Evolutionary conservation across 169 alveolate species (phyloP), one percentile per base, ranked within the genome.

Genomic region (Eimeria mitis): DNA sequence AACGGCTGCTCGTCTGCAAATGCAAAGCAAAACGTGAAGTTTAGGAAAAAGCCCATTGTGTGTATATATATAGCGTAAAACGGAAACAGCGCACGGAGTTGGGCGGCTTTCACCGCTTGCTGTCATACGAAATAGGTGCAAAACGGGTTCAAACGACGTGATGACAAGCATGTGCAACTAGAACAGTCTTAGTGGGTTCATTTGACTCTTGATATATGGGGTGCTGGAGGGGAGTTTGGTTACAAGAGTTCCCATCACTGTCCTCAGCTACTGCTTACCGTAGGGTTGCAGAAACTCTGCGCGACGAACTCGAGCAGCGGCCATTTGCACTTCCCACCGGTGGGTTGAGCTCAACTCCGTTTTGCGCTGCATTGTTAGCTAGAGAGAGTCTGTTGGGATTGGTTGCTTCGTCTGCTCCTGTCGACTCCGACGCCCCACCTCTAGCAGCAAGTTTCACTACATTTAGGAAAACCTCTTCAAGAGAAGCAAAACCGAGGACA

Each of bases 381-480:
- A 19, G 56, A 16, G 83, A 40, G 34, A 54, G 83, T 23, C 34
- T 14, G 56, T 56, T 73, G 83, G 21, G 4, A 34, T 56, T 40
- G 13, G 34, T 19, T 40, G 52, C 52, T 73, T 21, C 54, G n/a
- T 73, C 54, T 73, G 56, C 23, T 73, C 34, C 19, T 73, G 34
- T 6, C 21, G 83, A 19, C 54, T 40, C 83, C 21, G 54, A 6
- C 37, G 28, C 83, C 31, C 83, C 16, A 54, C 56, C 83, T 40
- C 34, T 73, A 37, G 83, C 68, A 59, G 89, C 65, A 21, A 87
- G 79, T 14, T 52, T 42, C 34, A 87, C 94, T 9, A 87, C 94
- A 87, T 87, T 87, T 42, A 87, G 13, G 94, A 87, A 87, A 52
- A 87, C 94, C 47, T 87, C 94, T 61, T 87, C 94, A 40, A 87